Percentiles rank a stretch among this genome's conserved stretches.
Evolutionary conservation across 2,329 filamentous ascomycete species (phyloP).

Genomic region (Apiospora marii): DNA sequence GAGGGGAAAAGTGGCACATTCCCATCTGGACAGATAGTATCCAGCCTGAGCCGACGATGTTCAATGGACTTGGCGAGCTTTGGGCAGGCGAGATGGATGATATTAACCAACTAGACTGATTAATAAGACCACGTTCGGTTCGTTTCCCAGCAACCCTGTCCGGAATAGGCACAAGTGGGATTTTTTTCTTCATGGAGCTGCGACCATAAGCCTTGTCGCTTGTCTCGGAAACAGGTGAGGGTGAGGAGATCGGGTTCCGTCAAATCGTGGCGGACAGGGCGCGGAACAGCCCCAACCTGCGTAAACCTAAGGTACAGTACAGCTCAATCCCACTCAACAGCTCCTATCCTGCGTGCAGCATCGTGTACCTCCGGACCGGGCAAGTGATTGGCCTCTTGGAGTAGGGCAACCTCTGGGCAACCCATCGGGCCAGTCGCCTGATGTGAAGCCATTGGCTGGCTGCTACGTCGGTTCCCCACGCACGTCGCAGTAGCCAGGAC

Average conservation of each 20-base stretch:
- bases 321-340: conserved; percentile 6
- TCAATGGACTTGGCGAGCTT: conserved; percentile 6
- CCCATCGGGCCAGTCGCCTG: background rate
- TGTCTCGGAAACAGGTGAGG: conserved; percentile 22
- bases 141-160: conserved; percentile 2
- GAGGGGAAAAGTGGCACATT: conserved; percentile 13
- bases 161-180: conserved; percentile 7
- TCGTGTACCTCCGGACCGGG: background rate
- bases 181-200: background rate
- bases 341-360: background rate
- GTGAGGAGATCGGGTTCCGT: conserved; percentile 6
- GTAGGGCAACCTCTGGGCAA: background rate
- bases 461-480: conserved; percentile 11
- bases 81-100: background rate
- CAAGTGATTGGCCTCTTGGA: background rate
- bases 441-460: conserved; percentile 16
- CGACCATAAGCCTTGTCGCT: conserved; percentile 11
- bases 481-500: conserved; percentile 5
- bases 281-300: background rate
- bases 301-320: background rate
- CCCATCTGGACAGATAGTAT: background rate
- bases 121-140: conserved; percentile 15
- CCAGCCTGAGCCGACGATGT: background rate
- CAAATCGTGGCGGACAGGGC: background rate
- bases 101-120: conserved; percentile 10